Evolutionary conservation across 768 basidiomycete species (phyloP), one percentile per base, ranked within the genome.

Genomic region (Auricularia auricula-judae): DNA sequence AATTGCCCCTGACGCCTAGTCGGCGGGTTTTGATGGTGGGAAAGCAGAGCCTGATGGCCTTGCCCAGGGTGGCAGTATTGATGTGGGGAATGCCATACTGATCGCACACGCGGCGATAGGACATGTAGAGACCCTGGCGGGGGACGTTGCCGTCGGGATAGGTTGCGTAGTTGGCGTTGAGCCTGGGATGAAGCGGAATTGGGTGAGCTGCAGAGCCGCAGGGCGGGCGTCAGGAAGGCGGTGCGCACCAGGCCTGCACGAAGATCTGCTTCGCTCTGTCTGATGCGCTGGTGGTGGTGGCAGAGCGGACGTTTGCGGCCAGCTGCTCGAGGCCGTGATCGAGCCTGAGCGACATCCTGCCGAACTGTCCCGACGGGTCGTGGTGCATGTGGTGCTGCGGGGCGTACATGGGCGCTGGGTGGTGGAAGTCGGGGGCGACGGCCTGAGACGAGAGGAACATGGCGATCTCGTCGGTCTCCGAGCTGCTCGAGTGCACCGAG

Each of bases 1-100:
- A 92, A 79, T 96, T 94, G 62, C 93, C 93, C 76, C 94, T 80
- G 65, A 92, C 92, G 66, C 94, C 94, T 66, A 97, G 76, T 65
- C 94, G 88, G 69, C 94, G 82, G 62, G 94, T 96, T 83, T 93
- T 95, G 82, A 97, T 94, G 67, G 89, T 91, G 61, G 91, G 91
- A 77, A 93, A 97, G 74, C 92, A 94, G 63, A 91, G 83, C 67
- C 93, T 83, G 72, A 97, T 93, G 58, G 93, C 93, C 76, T 97
- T 97, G 67, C 94, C 94, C 70, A 97, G 82, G 1, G 93, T 93
- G 68, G 94, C 94, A 43, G 93, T 93, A 80, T 95, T 97, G 79
- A 96, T 92, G 72, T 95, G 91, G 62, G 90, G 91, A 66, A 94
- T 90, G 62, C 89, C 89, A 77, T 94, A 92, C 76, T 92, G 89